Evolutionary conservation across 2,329 filamentous ascomycete genomes (phyloP), one percentile per base, ranked within the genome.

Genomic region (Plectosphaerella plurivora): DNA sequence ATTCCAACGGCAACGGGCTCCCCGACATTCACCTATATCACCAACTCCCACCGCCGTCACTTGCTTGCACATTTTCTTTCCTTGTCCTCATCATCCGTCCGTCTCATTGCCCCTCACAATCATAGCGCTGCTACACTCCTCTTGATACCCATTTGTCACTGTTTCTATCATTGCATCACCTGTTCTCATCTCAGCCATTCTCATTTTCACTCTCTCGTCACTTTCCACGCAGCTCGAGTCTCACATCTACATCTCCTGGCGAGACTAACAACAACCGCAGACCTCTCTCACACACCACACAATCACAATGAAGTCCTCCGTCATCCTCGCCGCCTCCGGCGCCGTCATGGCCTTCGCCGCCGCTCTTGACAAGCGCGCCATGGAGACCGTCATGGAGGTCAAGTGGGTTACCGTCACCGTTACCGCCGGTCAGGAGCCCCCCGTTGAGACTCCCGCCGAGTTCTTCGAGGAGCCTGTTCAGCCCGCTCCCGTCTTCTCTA

Each of bases 281-380:
- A 39, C 25, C 51, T 39, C 28, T 33, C 11, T 33, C 22, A 39
- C 33, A 47, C 53, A 14, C 39, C 22, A 47, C 48, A 45, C 22
- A 50, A 28, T 14, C 49, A 50, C 36, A 57, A 81, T 81, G 78
- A 81, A 77, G 72, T 67, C 72, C 46, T 76, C 77, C 47, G 54
- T 74, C 52, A 65, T 74, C 58, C 65, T 81, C 59, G 66, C 68
- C 58, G 67, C 70, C 59, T 68, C 74, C 56, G 68, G 74, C 62
- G 74, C 77, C 60, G 56, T 76, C 50, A 56, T 79, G 64, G 75
- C 71, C 51, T 60, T 69, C 53, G 76, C 76, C 60, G 62, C 65
- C 48, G 77, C 76, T 51, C 63, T 78, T 36, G 57, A 68, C 52
- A 70, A 71, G 61, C 70, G 76, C 49, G 68, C 58, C 46, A 57